Base-by-base conservation (phyloP, 2,329 filamentous ascomycete species). In the Saccharata proteae region DNA sequence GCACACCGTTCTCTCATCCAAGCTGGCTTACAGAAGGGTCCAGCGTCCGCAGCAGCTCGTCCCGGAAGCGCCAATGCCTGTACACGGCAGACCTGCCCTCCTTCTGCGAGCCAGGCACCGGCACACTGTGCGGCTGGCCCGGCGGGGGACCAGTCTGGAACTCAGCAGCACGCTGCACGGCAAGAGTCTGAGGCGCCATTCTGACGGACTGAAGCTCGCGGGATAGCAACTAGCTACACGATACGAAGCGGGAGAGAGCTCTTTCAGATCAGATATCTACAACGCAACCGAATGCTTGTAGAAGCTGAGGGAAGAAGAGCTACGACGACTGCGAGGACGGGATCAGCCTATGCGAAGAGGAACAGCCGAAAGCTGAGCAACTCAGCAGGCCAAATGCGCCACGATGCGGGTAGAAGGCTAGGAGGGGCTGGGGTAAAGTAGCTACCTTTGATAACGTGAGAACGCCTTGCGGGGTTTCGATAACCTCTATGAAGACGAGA, bases 31-130 rank as follows among this genome's bases (percentile, higher is more conserved):
- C 59, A 30, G 72, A 57, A 12, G 84, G 80, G 49, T 90, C 79
- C 41, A 81, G 62, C 5, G 79, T 78, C 47, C 71, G 67, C 24
- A 93, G 59, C 35, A 92, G 65, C 37, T 71, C 72, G 57, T 93
- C 77, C 36, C 69, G 67, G 49, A 78, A 77, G 41, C 72, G 72
- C 74, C 78, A 92, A 57, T 93, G 79, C 39, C 90, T 74, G 59
- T 96, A 96, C 40, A 92, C 60, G 27, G 74, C 62, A 29, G 70
- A 80, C 43, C 85, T 77, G 37, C 77, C 80, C 29, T 81, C 74
- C 38, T 67, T 64, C 56, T 81, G 73, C 27, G 79, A 77, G 39
- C 80, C 80, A 1, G 84, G 78, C 13, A 98, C 47, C 9, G 83
- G 63, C 10, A 93, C 64, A 26, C 79, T 80, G 52, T 90, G 90